Base-by-base conservation (phyloP, 2,329 filamentous ascomycete genomes). In the Lanzia echinophila region DNA sequence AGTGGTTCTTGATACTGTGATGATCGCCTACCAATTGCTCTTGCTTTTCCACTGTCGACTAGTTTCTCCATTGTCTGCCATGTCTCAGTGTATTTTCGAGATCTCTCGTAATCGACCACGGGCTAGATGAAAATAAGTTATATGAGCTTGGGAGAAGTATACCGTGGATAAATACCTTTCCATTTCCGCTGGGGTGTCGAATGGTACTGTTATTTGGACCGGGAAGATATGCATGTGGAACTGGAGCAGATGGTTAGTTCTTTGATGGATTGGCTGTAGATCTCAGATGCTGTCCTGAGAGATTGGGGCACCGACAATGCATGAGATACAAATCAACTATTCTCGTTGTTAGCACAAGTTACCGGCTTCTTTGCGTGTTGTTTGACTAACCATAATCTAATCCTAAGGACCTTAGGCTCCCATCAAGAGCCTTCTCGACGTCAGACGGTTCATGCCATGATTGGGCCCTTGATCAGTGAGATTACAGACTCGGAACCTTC, bases 1-100 rank as follows among this genome's bases (percentile, higher is more conserved):
- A 4, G 24, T 28, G 24, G 8, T 33, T 33, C 6, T 42, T 17
- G 6, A 19, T 39, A 48, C 19, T 15, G 13, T 5, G 7, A 34
- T 12, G 20, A 13, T 33, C 2, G 1, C 15, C 2, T 24, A 50
- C 41, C 53, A 15, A 55, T 55, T 1, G 31, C n/a, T 39, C 32
- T 50, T 19, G 53, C 17, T 24, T 55, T 55, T n/a, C 32, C 47
- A 4, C 33, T 50, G 6, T 50, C 34, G 2, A 50, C 41, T 15
- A 41, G 17, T 28, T 38, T 34, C 19, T 50, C 53, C 47, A 50
- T 55, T 12, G 53, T 46, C 15, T 32, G 31, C 53, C 47, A 55
- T 13, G 32, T 50, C n/a, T 50, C 31, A 2, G 52, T 41, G 24
- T 54, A 50, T 36, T 22, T 32, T 31, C 39, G 28, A 15, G 46